phyloP scores from a whole-genome alignment of 176 grass and related monocot species.

The Areca catechu region DNA sequence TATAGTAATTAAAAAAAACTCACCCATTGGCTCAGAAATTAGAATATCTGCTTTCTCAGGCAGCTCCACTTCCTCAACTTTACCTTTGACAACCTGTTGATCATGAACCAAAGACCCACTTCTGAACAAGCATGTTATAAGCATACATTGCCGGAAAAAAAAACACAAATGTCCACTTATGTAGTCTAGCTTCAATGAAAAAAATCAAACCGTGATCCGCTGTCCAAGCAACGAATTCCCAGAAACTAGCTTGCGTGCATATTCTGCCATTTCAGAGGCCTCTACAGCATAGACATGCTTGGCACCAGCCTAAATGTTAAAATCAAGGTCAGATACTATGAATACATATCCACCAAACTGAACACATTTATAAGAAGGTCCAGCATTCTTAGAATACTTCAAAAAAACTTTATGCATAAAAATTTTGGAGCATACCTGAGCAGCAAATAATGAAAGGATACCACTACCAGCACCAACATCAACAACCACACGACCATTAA shows the following conservation, averaged over 20 bases:
- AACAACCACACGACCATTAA: constrained; percentile 84
- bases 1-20: constrained; percentile 6
- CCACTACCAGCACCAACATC: constrained; percentile 99
- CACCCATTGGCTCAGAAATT: constrained; percentile 99
- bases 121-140: background rate
- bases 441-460: constrained; percentile 99
- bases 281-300: constrained; percentile 98
- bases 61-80: constrained; percentile 96
- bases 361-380: no score
- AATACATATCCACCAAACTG: no score
- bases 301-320: constrained; percentile 78
- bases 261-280: constrained; percentile 97
- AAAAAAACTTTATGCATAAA: constrained; percentile 6
- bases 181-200: constrained; percentile 10
- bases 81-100: constrained; percentile 83
- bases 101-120: constrained; percentile 5
- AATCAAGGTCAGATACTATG: background rate
- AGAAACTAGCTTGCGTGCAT: constrained; percentile 73
- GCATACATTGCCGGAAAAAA: background rate
- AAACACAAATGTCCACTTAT: constrained; percentile 1
- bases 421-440: constrained; percentile 45
- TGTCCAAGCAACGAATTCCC: constrained; percentile 83
- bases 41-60: constrained; percentile 98
- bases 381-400: background rate
- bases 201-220: constrained; percentile 84